A percentile compares a stretch with the other conserved stretches of the same genome.
Evolutionary conservation across 2,329 filamentous ascomycete genomes (phyloP).

Genomic region (Clarireedia paspali): DNA sequence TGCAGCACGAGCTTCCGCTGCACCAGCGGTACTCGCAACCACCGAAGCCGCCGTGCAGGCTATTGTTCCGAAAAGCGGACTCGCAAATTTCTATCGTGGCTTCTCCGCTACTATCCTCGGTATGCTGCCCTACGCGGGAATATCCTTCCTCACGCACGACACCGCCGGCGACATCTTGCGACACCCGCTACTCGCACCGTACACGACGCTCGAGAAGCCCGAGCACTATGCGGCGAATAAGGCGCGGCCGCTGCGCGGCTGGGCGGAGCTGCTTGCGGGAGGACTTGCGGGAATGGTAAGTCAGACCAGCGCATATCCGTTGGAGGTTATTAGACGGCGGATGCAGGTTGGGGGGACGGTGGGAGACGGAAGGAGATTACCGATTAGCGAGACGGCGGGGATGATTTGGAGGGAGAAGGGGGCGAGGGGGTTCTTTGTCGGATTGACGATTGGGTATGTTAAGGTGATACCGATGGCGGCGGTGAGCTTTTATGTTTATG

Average conservation of each 20-base stretch:
- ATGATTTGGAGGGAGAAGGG: slow-evolving; percentile 73
- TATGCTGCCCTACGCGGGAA: slow-evolving; percentile 94
- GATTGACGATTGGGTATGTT: slow-evolving; percentile 87
- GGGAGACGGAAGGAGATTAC: slow-evolving; percentile 74
- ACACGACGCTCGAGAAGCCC: slow-evolving; percentile 66
- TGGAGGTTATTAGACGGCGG: slow-evolving; percentile 83
- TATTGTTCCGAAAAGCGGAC: slow-evolving; percentile 54
- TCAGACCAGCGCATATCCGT: slow-evolving; percentile 86
- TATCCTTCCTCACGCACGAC: slow-evolving; percentile 94
- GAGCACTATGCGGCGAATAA: slow-evolving; percentile 48
- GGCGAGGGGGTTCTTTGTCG: slow-evolving; percentile 79
- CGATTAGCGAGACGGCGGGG: slow-evolving; percentile 69
- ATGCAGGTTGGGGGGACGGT: slow-evolving; percentile 97
- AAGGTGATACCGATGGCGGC: slow-evolving; percentile 91
- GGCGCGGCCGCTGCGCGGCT: slow-evolving; percentile 66
- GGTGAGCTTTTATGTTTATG: slow-evolving; percentile 58
- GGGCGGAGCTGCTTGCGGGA: slow-evolving; percentile 79
- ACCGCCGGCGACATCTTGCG: slow-evolving; percentile 79
- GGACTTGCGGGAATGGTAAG: slow-evolving; percentile 82
- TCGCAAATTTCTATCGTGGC: slow-evolving; percentile 90
- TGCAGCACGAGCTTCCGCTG: slow-evolving; percentile 27
- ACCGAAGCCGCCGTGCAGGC: slow-evolving; percentile 39
- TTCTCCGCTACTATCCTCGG: slow-evolving; percentile 85
- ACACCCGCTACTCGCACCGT: slow-evolving; percentile 54
- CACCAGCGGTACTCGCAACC: slow-evolving; percentile 34